Percentiles rank a stretch among this genome's conserved stretches.
Conservation (phyloP, 108 stramenopile species). For the Craspedostauros australis region DNA sequence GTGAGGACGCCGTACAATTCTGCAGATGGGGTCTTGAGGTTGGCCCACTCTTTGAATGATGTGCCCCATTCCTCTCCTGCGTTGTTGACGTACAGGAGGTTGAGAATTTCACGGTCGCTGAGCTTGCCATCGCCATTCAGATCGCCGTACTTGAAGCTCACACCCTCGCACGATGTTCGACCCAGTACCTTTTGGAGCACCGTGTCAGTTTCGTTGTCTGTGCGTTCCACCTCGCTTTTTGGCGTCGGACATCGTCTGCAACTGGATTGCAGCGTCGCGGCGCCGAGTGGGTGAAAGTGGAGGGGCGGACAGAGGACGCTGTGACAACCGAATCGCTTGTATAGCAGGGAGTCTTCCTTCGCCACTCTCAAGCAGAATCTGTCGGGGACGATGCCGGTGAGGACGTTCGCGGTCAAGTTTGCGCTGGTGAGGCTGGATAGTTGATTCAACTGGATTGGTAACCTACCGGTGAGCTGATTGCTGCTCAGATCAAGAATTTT, state of each 20-base stretch:
- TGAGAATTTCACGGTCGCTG: slow-evolving; percentile 44
- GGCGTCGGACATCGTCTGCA: slow-evolving; percentile 31
- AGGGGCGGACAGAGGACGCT: slow-evolving; percentile 55
- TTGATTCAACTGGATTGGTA: too few species aligned
- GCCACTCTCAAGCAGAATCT: too few species aligned
- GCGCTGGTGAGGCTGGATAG: too few species aligned
- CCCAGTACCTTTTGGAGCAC: slow-evolving; percentile 23
- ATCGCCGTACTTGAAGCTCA: slow-evolving; percentile 39
- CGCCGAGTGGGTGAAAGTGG: slow-evolving; percentile 55
- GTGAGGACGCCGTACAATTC: slow-evolving; percentile 50
- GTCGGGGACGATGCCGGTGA: too few species aligned
- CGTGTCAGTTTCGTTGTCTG: slow-evolving; percentile 14
- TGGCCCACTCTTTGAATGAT: slow-evolving; percentile 38
- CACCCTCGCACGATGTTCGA: slow-evolving; percentile 26
- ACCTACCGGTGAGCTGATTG: slow-evolving; percentile 21
- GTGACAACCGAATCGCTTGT: slow-evolving; percentile 54
- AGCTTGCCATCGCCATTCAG: slow-evolving; percentile 51
- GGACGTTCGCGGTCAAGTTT: too few species aligned
- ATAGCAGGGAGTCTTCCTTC: slow-evolving; percentile 38
- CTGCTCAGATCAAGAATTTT: slow-evolving; percentile 13
- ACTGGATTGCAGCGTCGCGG: slow-evolving; percentile 25
- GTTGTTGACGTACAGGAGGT: slow-evolving; percentile 36
- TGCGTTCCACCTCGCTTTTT: not conserved
- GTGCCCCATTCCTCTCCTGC: slow-evolving; percentile 47
- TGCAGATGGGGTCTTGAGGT: slow-evolving; percentile 26